Evolutionary conservation across 108 stramenopile genomes (phyloP).

Genomic region (Pinguiococcus pyrenoidosus): DNA sequence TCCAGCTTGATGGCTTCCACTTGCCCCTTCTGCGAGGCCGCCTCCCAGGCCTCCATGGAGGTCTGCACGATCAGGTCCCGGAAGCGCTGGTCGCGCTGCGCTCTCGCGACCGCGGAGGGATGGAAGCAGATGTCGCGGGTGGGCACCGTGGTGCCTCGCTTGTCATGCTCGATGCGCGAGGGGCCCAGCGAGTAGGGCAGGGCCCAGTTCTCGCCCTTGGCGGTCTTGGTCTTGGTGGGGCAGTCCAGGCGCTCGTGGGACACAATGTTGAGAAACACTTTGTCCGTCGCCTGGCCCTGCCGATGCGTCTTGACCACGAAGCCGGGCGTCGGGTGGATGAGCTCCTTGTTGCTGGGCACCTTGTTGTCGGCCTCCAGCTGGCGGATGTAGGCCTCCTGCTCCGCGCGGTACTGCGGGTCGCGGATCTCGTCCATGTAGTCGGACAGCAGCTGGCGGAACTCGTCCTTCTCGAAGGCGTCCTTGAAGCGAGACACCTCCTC

Average conservation of each 20-base stretch:
- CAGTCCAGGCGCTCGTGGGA: not conserved
- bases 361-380: slow-evolving; percentile 21
- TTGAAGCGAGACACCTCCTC: slow-evolving; percentile 21
- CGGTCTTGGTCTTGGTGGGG: slow-evolving; percentile 7
- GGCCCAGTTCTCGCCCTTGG: slow-evolving; percentile 13
- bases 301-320: slow-evolving; percentile 27
- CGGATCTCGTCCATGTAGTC: slow-evolving; percentile 28
- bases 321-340: slow-evolving; percentile 14
- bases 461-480: slow-evolving; percentile 14
- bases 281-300: not conserved
- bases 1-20: not conserved
- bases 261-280: not conserved
- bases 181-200: slow-evolving; percentile 16
- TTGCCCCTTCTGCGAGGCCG: slow-evolving; percentile 1
- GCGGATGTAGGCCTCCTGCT: slow-evolving; percentile 22
- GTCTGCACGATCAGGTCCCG: slow-evolving; percentile 11
- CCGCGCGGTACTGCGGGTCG: slow-evolving; percentile 14
- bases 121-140: slow-evolving; percentile 21
- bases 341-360: slow-evolving; percentile 17
- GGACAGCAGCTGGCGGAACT: slow-evolving; percentile 15
- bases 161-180: slow-evolving; percentile 20
- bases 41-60: slow-evolving; percentile 16
- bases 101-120: slow-evolving; percentile 8
- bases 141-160: slow-evolving; percentile 7
- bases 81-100: slow-evolving; percentile 1